Evolutionary conservation across 192 early-diverging fungal genomes (phyloP), one percentile per base, ranked within the genome.

Genomic region (Paraglomus brasilianum): DNA sequence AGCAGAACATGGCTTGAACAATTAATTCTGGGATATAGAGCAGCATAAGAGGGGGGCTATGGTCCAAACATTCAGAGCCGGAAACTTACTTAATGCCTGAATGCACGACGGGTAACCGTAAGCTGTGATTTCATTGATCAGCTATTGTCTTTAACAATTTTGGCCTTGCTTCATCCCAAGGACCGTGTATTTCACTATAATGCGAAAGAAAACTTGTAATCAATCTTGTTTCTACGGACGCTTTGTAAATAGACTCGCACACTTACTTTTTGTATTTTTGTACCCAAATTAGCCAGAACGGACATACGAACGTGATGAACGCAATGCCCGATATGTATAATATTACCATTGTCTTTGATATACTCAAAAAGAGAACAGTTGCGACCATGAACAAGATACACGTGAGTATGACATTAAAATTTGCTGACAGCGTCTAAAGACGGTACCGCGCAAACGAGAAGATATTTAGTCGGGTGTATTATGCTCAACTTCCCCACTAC

Each of bases 231-330:
- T 0, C 45, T 56, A 24, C 39, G 8, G 7, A 11, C 21, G 48
- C 76, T 9, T 51, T n/a, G 22, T 30, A 45, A 50, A 55, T 15
- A 70, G 55, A 44, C 30, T 63, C 17, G 52, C 9, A 50, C 14
- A 81, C 81, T 69, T 83, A 92, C 92, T 95, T 96, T 81, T 98
- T 98, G 81, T 96, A 98, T 43, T 91, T 89, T 82, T 97, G 95
- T 30, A 95, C 86, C 77, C 87, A 89, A 41, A 95, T 92, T 61
- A 98, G 85, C 92, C 93, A 93, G 66, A 87, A 87, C 1, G 96
- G 96, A 60, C 93, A 94, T 30, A 88, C 80, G 78, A 96, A 89
- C 0, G 87, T 95, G 47, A 95, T 79, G 71, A 94, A 94, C 40
- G 86, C 80, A 68, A 89, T 86, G 21, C 82, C 82, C 13, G 88